phyloP scores from a whole-genome alignment of 257 asterid species.

The Solanum corneliomulleri region DNA sequence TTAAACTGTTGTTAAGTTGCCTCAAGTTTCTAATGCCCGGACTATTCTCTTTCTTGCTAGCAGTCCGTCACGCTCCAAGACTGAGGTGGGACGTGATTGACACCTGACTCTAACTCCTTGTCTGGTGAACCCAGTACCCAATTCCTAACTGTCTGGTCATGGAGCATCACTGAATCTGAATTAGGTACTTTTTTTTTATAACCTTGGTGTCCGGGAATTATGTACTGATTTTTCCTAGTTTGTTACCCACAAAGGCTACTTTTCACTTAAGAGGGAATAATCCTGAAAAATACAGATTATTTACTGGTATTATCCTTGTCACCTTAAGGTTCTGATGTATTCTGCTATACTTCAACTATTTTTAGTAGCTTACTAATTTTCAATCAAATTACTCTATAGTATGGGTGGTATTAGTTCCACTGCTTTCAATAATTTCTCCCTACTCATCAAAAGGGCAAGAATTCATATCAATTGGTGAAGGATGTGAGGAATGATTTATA shows the following conservation, averaged over 20 bases:
- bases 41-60: not conserved
- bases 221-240: not conserved
- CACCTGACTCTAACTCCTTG: not conserved
- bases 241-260: not conserved
- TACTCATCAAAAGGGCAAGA: not conserved
- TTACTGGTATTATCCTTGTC: not conserved
- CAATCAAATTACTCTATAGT: not conserved
- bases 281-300: not conserved
- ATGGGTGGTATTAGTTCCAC: not conserved
- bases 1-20: not conserved
- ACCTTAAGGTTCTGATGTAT: not conserved
- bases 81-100: not conserved
- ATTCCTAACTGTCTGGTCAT: not conserved
- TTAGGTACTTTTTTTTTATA: not conserved
- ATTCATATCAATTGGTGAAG: not conserved
- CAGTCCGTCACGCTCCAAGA: not conserved
- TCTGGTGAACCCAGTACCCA: not conserved
- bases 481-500: not conserved
- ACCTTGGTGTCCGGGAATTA: not conserved
- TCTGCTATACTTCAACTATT: not conserved
- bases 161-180: not conserved
- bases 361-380: not conserved
- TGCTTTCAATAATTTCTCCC: not conserved
- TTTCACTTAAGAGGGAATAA: not conserved
- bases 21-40: not conserved